A percentile compares a stretch with the other conserved stretches of the same genome.
These are phyloP conservation scores for Meyerozyma carpophila DNA, from an alignment of 1,139 yeast species.

Conservation along the genomic window DNA sequence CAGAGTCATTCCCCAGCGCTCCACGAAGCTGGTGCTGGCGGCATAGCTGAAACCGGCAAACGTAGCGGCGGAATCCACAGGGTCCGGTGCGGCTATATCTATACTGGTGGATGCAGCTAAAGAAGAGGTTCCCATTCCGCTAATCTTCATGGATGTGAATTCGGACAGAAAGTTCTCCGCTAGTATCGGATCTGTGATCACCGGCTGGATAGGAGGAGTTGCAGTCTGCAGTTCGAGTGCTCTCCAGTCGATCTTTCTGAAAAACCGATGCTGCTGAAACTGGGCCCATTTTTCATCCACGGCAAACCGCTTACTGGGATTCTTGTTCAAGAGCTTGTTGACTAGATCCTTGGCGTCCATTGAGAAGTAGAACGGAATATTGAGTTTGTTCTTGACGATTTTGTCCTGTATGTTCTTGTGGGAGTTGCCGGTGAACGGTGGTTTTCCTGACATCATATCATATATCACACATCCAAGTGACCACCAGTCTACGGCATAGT, in stretches of 20 bases:
- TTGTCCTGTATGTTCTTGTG: constrained; percentile 11
- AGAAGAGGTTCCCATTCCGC: constrained; percentile 17
- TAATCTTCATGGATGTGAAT: constrained; percentile 21
- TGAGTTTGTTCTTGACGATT: constrained; percentile 9
- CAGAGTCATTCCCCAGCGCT: constrained; percentile 7
- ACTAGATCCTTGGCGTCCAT: constrained; percentile 11
- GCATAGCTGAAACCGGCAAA: constrained; percentile 27
- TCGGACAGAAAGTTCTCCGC: constrained; percentile 31
- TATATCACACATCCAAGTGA: constrained; percentile 28
- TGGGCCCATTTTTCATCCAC: constrained; percentile 13
- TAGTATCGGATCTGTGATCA: constrained; percentile 28
- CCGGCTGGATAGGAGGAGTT: constrained; percentile 26
- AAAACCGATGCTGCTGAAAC: constrained; percentile 24
- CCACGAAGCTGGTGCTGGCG: constrained; percentile 24
- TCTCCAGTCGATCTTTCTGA: constrained; percentile 27
- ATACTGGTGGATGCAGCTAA: constrained; percentile 6
- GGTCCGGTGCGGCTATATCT: constrained; percentile 8
- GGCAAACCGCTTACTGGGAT: constrained; percentile 9
- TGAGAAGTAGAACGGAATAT: constrained; percentile 9
- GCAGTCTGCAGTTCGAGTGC: constrained; percentile 17
- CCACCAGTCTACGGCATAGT: constrained; percentile 34
- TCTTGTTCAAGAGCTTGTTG: constrained; percentile 10
- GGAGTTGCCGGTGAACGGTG: constrained; percentile 12
- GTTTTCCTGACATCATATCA: constrained; percentile 15
- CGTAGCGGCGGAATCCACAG: constrained; percentile 1